Evolutionary conservation across 805 yeast genomes (phyloP).

Genomic region (Metschnikowia amazonensis): DNA sequence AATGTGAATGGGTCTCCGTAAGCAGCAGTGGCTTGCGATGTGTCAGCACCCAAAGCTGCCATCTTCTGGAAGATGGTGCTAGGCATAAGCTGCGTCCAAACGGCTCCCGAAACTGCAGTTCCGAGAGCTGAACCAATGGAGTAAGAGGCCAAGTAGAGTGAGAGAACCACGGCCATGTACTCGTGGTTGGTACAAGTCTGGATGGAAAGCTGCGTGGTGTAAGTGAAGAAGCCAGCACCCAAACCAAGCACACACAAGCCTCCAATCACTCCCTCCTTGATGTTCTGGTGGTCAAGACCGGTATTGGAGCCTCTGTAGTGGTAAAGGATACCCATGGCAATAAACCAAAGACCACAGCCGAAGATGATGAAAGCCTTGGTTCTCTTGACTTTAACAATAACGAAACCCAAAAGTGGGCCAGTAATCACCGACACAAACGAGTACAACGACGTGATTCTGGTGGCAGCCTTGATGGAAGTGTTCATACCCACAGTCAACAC

Average conservation of each 20-base stretch:
- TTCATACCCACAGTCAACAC: constrained; percentile 61
- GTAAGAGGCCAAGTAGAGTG: constrained; percentile 55
- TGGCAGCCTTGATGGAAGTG: constrained; percentile 59
- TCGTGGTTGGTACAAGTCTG: constrained; percentile 59
- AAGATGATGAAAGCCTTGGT: constrained; percentile 57
- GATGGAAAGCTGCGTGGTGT: constrained; percentile 58
- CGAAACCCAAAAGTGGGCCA: constrained; percentile 56
- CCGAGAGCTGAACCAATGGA: constrained; percentile 66
- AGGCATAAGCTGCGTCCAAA: constrained; percentile 63
- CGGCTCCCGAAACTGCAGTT: constrained; percentile 60
- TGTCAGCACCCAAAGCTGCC: constrained; percentile 23
- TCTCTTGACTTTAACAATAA: constrained; percentile 44
- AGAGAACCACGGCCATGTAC: constrained; percentile 58
- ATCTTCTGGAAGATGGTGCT: constrained; percentile 34
- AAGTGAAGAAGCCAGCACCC: constrained; percentile 72
- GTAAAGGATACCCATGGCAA: constrained; percentile 57
- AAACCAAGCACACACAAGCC: constrained; percentile 62
- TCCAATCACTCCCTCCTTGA: constrained; percentile 56
- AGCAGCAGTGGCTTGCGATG: constrained; percentile 23
- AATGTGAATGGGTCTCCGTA: constrained; percentile 54
- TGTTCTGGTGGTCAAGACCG: constrained; percentile 30
- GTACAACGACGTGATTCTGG: constrained; percentile 57
- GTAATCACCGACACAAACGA: constrained; percentile 62
- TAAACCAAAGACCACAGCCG: constrained; percentile 56
- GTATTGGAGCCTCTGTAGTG: constrained; percentile 49